A percentile compares a stretch with the other conserved stretches of the same genome.
phyloP scores from a whole-genome alignment of 495 filamentous ascomycete species.

The Neurospora sp. region DNA sequence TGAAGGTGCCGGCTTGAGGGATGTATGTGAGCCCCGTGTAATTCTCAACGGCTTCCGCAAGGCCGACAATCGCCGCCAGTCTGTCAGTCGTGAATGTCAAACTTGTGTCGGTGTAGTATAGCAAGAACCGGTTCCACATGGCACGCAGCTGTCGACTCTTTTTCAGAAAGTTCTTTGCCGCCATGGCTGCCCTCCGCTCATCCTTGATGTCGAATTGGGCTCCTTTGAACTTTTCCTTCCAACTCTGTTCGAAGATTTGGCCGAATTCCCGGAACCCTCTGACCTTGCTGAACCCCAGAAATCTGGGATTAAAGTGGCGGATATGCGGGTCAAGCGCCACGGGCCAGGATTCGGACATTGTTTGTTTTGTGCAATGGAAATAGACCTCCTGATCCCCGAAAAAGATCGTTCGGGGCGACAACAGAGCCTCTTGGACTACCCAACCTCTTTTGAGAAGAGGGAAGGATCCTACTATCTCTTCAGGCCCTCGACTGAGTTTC shows the following conservation, averaged over 20 bases:
- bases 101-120: background rate
- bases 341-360: background rate
- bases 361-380: background rate
- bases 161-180: background rate
- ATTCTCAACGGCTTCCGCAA: background rate
- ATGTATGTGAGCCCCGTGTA: background rate
- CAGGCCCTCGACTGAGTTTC: background rate
- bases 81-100: background rate
- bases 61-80: background rate
- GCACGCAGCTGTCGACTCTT: background rate
- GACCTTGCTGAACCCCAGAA: background rate
- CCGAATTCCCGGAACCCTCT: background rate
- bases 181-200: background rate
- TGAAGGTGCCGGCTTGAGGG: background rate
- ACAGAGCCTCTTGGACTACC: background rate
- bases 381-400: background rate
- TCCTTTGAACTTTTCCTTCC: background rate
- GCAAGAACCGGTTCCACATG: background rate
- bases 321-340: background rate
- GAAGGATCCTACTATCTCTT: background rate
- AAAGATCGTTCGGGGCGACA: background rate
- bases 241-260: background rate
- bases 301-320: background rate
- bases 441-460: background rate
- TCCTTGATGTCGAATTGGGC: background rate